Percentiles rank a stretch among this genome's conserved stretches.
phyloP scores from a whole-genome alignment of 257 asterid genomes.

The Gentiana macrophylla region DNA sequence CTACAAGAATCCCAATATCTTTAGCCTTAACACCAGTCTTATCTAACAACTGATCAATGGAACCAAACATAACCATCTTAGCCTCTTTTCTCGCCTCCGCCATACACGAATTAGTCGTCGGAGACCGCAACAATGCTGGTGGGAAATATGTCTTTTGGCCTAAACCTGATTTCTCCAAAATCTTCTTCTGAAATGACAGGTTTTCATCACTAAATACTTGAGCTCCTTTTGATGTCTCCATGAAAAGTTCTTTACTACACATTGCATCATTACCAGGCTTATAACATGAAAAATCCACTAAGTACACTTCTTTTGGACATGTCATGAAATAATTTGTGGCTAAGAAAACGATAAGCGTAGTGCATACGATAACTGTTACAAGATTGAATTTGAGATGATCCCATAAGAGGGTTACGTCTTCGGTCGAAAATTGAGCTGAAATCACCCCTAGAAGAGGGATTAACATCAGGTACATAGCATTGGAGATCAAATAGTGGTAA shows the following conservation, averaged over 20 bases:
- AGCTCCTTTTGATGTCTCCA: conserved; percentile 5
- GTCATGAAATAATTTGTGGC: conserved; percentile 14
- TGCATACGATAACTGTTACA: conserved; percentile 2
- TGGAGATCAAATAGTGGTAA: conserved; percentile 14
- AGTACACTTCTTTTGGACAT: conserved; percentile 23
- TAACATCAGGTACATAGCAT: conserved; percentile 14
- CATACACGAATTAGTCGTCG: conserved; percentile 4
- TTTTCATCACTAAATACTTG: conserved; percentile 9
- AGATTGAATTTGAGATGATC: conserved; percentile 15
- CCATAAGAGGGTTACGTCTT: conserved; percentile 14
- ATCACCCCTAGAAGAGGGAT: conserved; percentile 6
- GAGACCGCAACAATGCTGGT: neutral
- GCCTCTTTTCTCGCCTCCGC: conserved; percentile 20
- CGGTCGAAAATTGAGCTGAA: conserved; percentile 16
- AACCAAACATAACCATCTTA: conserved; percentile 24
- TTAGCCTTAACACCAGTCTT: conserved; percentile 18
- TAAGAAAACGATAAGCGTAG: conserved; percentile 13
- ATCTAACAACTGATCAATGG: conserved; percentile 18
- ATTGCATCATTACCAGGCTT: conserved; percentile 20
- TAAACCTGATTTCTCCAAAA: conserved; percentile 16
- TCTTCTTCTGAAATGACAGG: conserved; percentile 15
- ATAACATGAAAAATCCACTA: conserved; percentile 30
- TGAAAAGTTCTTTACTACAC: conserved; percentile 7
- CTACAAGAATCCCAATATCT: conserved; percentile 27
- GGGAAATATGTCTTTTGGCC: conserved; percentile 16